Base-by-base conservation (phyloP, 2,329 filamentous ascomycete genomes). In the Neonectria coccinea region DNA sequence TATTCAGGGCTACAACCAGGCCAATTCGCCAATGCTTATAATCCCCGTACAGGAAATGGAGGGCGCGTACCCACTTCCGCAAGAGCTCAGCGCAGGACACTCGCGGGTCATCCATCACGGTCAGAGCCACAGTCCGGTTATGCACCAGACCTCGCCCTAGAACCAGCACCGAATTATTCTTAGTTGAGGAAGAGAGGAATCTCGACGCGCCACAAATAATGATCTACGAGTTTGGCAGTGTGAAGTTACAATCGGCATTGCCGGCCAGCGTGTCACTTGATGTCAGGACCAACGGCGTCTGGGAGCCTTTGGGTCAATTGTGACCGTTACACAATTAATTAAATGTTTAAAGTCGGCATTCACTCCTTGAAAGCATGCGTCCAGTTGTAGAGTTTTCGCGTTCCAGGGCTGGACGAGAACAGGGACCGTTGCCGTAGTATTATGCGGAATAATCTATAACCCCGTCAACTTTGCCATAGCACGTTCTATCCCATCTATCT, bases 11-110 rank as follows among this genome's bases (percentile, higher is more conserved):
- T 68, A 71, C 14, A 50, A 65, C 11, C 66, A 67, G 20, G 57
- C 56, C 2, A 69, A 70, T 31, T 59, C 63, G 16, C 70, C 68
- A 22, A 54, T 56, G 4, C 69, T 66, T 5, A 68, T 70, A 62
- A 20, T 18, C 33, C 29, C 60, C 2, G 64, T 71, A 20, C 65
- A 67, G 27, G 72, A 74, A 54, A 74, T 74, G 70, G 72, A 72
- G 18, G 72, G 59, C 11, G 64, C 62, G 33, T 8, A 56, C 57
- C 8, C 51, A 44, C 16, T 45, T 44, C 18, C 64, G 58, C 69
- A 68, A 33, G 72, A 74, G 55, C 64, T 74, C 62, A 53, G 62
- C 5, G 67, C 72, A 3, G 69, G 60, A 4, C 29, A 66, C 8
- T 68, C 71, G 33, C 51, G 70, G 7, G 16, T 48, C 9, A 44